phyloP scores from a whole-genome alignment of 1,284 basidiomycete species.

The Puccinia novopanici region DNA sequence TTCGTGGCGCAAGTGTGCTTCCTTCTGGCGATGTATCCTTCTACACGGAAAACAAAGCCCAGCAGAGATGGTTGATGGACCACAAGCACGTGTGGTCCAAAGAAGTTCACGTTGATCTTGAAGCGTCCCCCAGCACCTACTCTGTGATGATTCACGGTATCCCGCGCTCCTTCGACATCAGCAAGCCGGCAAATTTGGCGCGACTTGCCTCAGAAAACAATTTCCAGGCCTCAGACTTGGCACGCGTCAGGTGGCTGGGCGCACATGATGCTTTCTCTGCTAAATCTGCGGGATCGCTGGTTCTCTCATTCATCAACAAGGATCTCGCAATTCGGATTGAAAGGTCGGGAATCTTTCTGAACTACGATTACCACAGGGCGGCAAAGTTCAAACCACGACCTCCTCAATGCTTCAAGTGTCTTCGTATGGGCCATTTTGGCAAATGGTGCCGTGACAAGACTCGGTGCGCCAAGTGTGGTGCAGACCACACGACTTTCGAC shows the following conservation, averaged over 20 bases:
- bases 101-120: not conserved
- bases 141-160: too few species aligned
- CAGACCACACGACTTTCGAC: too few species aligned
- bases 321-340: not conserved
- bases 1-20: not conserved
- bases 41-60: not conserved
- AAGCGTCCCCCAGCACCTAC: not conserved
- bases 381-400: slow-evolving; percentile 11
- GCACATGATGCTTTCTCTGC: not conserved
- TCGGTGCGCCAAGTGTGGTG: too few species aligned
- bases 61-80: not conserved
- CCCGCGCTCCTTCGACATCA: not conserved
- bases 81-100: too few species aligned
- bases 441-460: too few species aligned
- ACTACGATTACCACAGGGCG: too few species aligned
- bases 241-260: not conserved
- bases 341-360: not conserved
- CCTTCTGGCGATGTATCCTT: not conserved
- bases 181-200: too few species aligned
- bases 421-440: too few species aligned
- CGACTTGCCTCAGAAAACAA: not conserved
- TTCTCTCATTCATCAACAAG: too few species aligned
- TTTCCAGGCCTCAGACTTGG: not conserved
- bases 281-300: too few species aligned
- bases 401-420: slow-evolving; percentile 26